Evolutionary conservation across 148 eudicot genomes (phyloP).

Genomic region (Spergularia marina): DNA sequence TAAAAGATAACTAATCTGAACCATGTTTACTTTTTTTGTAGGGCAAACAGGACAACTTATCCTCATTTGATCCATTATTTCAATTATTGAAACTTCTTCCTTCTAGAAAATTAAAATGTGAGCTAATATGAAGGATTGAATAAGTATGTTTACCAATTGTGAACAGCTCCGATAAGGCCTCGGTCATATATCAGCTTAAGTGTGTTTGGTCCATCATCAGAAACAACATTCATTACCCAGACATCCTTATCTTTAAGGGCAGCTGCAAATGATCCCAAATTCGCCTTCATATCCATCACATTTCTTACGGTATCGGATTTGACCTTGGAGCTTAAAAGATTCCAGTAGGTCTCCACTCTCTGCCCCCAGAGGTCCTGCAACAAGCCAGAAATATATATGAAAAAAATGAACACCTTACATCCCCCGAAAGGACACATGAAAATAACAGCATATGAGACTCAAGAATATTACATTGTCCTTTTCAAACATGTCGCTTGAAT

Average conservation of each 20-base stretch:
- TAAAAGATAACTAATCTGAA: too few species aligned
- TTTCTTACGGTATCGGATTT: slow-evolving; percentile 72
- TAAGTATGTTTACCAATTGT: slow-evolving; percentile 65
- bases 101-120: too few species aligned
- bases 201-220: slow-evolving; percentile 96
- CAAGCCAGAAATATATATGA: background rate
- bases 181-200: slow-evolving; percentile 87
- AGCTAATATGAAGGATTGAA: background rate
- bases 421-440: background rate
- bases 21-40: too few species aligned
- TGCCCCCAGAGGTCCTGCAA: slow-evolving; percentile 77
- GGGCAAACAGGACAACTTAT: too few species aligned
- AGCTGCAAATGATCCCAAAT: slow-evolving; percentile 95
- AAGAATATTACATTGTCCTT: slow-evolving; percentile 72
- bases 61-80: too few species aligned
- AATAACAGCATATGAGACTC: slow-evolving; percentile 6
- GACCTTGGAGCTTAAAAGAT: slow-evolving; percentile 68
- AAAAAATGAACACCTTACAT: background rate
- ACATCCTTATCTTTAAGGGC: slow-evolving; percentile 86
- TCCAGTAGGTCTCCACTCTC: slow-evolving; percentile 87
- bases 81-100: too few species aligned
- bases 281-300: slow-evolving; percentile 96
- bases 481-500: slow-evolving; percentile 70
- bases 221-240: slow-evolving; percentile 97
- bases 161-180: slow-evolving; percentile 85